Base-by-base conservation (phyloP, 768 basidiomycete genomes). In the Chalciporus chontae region DNA sequence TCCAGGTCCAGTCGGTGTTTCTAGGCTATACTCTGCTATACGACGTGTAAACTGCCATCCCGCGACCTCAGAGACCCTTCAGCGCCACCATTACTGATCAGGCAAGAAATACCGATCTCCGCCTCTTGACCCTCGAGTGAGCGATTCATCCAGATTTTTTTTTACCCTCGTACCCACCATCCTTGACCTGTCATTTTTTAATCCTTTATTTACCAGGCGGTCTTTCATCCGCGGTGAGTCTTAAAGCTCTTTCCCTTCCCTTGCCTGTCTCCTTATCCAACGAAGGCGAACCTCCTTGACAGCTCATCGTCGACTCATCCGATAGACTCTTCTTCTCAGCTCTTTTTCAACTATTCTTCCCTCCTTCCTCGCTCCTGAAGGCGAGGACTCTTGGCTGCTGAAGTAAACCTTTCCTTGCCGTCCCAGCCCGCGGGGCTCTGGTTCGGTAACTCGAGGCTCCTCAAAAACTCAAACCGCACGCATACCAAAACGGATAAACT, bases 221-320 rank as follows among this genome's bases (percentile, higher is more conserved):
- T 81, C 83, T 68, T 84, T 83, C 53, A 79, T 89, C 64, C 75
- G 86, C 78, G 87, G 87, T 85, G 47, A 48, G 79, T 71, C 47
- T 47, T 56, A 53, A 52, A 51, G 38, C 21, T 50, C 47, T 45
- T 46, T 41, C 50, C 43, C 43, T 46, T 37, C 34, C 8, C 24
- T 13, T n/a, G 18, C 10, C 34, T 29, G 42, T 53, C 56, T 37
- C 34, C 56, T 69, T 53, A 59, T 58, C 27, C 44, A 57, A 41
- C 62, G 48, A 56, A 90, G 87, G 87, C 64, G 85, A 89, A 82
- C 88, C 87, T 71, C 86, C 87, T 72, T 88, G 75, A 85, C 79
- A 80, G 60, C 66, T 53, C 49, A 53, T 37, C 24, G 43, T 43
- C 41, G 26, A 39, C 38, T 52, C 37, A 27, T 49, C 46, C 34